A percentile compares a stretch with the other conserved stretches of the same genome.
Conservation (phyloP, 148 eudicot species). For the Rhododendron vialii region DNA sequence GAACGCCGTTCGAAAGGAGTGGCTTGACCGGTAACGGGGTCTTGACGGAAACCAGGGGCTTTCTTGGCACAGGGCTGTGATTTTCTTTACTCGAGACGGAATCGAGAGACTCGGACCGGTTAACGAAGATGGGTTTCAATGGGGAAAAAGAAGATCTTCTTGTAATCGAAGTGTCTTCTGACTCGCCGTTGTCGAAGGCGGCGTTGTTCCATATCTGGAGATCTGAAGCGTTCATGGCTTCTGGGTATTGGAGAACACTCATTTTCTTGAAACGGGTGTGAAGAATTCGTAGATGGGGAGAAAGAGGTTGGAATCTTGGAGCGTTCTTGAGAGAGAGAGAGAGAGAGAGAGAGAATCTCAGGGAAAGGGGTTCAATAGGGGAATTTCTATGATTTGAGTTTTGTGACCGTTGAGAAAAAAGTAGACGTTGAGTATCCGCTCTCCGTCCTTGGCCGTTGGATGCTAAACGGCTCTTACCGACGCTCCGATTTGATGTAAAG, state of each 20-base stretch:
- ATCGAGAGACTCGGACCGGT: constrained; percentile 33
- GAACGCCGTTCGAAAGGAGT: constrained; percentile 16
- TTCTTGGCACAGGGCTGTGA: constrained; percentile 22
- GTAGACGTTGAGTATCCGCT: constrained; percentile 29
- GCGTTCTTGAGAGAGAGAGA: not conserved
- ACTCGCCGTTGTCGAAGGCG: constrained; percentile 59
- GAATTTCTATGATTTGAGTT: constrained; percentile 16
- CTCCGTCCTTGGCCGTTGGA: constrained; percentile 33
- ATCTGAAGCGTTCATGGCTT: constrained; percentile 46
- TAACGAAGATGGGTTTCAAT: constrained; percentile 22
- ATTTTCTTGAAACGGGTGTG: constrained; percentile 16
- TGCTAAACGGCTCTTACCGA: constrained; percentile 27
- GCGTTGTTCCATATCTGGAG: constrained; percentile 79
- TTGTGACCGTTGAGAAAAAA: constrained; percentile 46
- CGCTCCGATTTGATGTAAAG: constrained; percentile 43
- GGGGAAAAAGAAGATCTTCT: constrained; percentile 31
- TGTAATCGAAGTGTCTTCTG: constrained; percentile 17
- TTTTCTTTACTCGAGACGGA: constrained; percentile 63
- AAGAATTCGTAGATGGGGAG: not conserved
- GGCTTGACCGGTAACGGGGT: constrained; percentile 28
- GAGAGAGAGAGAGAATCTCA: not conserved
- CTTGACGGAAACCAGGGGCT: constrained; percentile 25
- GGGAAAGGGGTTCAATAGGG: not conserved
- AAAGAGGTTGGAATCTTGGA: constrained; percentile 12
- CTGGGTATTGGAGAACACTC: constrained; percentile 40